Base-by-base conservation (phyloP, 2,329 filamentous ascomycete genomes). In the Piedraia hortae region DNA sequence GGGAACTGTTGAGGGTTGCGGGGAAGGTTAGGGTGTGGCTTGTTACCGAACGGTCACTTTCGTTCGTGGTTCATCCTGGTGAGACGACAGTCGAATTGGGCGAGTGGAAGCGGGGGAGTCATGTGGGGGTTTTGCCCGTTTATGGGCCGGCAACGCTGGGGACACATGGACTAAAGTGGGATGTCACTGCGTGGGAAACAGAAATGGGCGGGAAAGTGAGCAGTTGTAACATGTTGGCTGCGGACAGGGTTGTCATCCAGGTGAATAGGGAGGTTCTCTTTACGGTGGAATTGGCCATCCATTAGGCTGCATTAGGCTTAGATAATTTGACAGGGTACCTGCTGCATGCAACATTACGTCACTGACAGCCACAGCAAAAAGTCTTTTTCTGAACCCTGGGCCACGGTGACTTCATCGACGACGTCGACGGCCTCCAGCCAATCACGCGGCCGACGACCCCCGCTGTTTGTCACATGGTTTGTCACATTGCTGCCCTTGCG, bases 41-140 rank as follows among this genome's bases (percentile, higher is more conserved):
- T 5, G 56, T 91, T 20, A 80, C 75, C 1, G 69, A 71, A 28
- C 64, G 71, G 36, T 80, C 68, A 35, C 50, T 93, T 18, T 77
- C 75, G 0, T 82, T 89, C 35, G 50, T 91, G 21, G 56, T 93
- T n/a, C 62, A 60, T 28, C 44, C 51, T 0, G 71, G 71, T 1
- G 53, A 42, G 14, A 82, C 85, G 33, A 47, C 41, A 3, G 71
- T 93, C 31, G 52, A 56, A n/a, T n/a, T n/a, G n/a, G n/a, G n/a
- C n/a, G n/a, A n/a, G n/a, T n/a, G n/a, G n/a, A n/a, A n/a, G n/a
- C n/a, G n/a, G n/a, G n/a, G n/a, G n/a, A n/a, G n/a, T n/a, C 65
- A 89, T 38, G 59, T 88, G 14, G 85, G 85, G 6, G 73, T 97
- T 30, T 53, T 97, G 17, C 85, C 85, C 0, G 48, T 93, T 11